Evolutionary conservation across 106 monocot species (phyloP), one percentile per base, ranked within the genome.

Genomic region (Acorus gramineus): DNA sequence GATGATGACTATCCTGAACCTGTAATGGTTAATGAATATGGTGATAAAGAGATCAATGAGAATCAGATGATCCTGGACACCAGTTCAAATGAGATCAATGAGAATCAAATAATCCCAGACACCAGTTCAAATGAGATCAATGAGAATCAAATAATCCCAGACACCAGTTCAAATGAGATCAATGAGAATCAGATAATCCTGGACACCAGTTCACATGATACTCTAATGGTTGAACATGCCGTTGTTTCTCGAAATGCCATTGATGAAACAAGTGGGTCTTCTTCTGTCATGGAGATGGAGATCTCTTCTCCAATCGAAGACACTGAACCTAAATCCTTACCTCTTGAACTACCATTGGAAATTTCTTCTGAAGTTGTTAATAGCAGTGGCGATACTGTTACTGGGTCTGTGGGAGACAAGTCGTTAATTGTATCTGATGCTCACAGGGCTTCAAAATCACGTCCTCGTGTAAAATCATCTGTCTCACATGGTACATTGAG

Each of bases 1-100:
- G 91, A 98, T 78, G 91, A 83, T 63, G 90, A 85, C 46, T 75
- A 70, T 59, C 65, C 69, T 69, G 82, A 85, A 77, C 91, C 80
- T 56, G 61, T 81, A 47, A 71, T 80, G 62, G 68, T 77, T 55
- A 57, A 69, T 48, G 56, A 80, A 66, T 59, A 68, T 51, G 49
- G 52, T 69, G 64, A 72, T 67, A 56, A 3, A 12, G 62, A 63
- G 60, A 46, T 74, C 44, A 71, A 66, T 52, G 46, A 61, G 7
- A 55, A 53, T 3, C 55, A 57, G 57, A 13, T 28, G 28, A 28
- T 28, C 28, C 28, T 28, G 28, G 28, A 28, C 28, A 28, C 28
- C 28, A 28, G 28, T 28, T 28, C 28, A 28, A 56, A 3, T 10
- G 62, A 63, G 60, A 46, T 74, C 44, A 71, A 66, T 56, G 46